Conservation (phyloP, 129 eudicot species). For the Helianthus annuus region HanXRQr2.0-SUNRISE NC_035436.2:192640023-192640522, state of each 20-base stretch:
- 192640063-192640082: no score
- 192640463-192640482: neutral
- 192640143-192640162: neutral
- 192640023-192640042: no score
- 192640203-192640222: neutral
- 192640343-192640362: slow-evolving; percentile 7
- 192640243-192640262: neutral
- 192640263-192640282: slow-evolving; percentile 2
- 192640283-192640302: neutral
- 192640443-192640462: slow-evolving; percentile 5
- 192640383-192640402: slow-evolving; percentile 19
- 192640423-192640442: slow-evolving; percentile 4
- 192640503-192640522: slow-evolving; percentile 5
- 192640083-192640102: no score
- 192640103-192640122: no score
- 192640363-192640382: slow-evolving; percentile 9
- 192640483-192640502: slow-evolving; percentile 6
- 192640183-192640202: neutral
- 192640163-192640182: neutral
- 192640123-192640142: no score
- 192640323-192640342: slow-evolving; percentile 13
- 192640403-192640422: neutral
- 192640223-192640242: neutral
- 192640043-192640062: no score
- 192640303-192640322: neutral